Evolutionary conservation across 257 asterid genomes (phyloP).

Genomic region (Nicotiana attenuata): DNA sequence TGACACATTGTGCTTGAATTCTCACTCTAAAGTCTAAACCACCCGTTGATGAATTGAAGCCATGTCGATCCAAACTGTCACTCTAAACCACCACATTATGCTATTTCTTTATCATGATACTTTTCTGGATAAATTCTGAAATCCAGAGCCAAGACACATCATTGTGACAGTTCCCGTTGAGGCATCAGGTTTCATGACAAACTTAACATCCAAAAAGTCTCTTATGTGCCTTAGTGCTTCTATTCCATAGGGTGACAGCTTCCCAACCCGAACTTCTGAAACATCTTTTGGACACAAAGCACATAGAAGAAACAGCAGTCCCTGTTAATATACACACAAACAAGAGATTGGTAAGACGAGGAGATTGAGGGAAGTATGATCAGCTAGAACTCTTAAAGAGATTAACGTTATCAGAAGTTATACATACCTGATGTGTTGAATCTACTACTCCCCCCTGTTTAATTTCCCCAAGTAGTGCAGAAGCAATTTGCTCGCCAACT

Average conservation of each 20-base stretch:
- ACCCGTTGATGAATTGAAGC: neutral
- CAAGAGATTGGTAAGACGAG: neutral
- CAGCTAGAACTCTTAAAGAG: neutral
- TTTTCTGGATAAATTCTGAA: slow-evolving; percentile 78
- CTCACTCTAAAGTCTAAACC: neutral
- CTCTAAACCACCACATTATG: neutral
- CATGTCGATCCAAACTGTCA: neutral
- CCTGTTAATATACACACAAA: slow-evolving; percentile 38
- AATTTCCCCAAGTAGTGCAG: slow-evolving; percentile 55
- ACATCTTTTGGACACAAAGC: slow-evolving; percentile 88
- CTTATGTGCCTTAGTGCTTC: slow-evolving; percentile 60
- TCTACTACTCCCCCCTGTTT: slow-evolving; percentile 97
- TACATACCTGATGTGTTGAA: slow-evolving; percentile 90
- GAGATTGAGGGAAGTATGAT: neutral
- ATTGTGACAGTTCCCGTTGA: slow-evolving; percentile 68
- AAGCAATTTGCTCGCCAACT: slow-evolving; percentile 62
- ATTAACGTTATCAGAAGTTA: neutral
- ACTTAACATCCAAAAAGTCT: slow-evolving; percentile 72
- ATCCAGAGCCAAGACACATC: slow-evolving; percentile 80
- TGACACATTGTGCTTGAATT: neutral
- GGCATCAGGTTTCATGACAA: slow-evolving; percentile 73
- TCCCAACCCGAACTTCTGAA: slow-evolving; percentile 82
- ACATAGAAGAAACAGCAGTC: slow-evolving; percentile 78
- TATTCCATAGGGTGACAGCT: slow-evolving; percentile 71
- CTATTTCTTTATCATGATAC: slow-evolving; percentile 35